A percentile compares a stretch with the other conserved stretches of the same genome.
Conservation (phyloP, 1,139 yeast species). For the Suhomyces chickasaworum region DNA sequence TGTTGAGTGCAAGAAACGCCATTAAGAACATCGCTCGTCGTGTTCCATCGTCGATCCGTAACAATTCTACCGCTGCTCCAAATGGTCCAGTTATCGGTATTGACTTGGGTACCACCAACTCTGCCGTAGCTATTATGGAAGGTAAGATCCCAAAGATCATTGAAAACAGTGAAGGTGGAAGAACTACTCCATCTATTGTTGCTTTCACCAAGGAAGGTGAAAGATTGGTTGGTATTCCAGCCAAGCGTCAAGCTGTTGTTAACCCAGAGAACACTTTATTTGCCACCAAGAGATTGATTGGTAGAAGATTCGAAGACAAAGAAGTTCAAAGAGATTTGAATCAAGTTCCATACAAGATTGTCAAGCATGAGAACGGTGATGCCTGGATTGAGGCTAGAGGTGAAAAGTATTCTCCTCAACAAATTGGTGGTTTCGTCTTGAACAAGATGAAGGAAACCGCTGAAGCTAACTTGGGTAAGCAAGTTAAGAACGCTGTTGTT, state of each 20-base stretch:
- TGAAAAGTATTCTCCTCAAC: conserved; percentile 92
- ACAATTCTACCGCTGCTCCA: conserved; percentile 54
- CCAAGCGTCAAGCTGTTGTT: conserved; percentile 98
- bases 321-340: conserved; percentile 97
- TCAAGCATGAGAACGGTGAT: conserved; percentile 95
- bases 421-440: conserved; percentile 94
- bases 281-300: conserved; percentile 98
- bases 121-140: conserved; percentile 98
- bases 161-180: conserved; percentile 98
- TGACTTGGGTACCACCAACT: conserved; percentile 98
- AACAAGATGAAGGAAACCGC: conserved; percentile 98
- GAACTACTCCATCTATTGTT: conserved; percentile 98
- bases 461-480: conserved; percentile 84
- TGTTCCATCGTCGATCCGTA: conserved; percentile 49
- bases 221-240: conserved; percentile 96
- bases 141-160: conserved; percentile 96
- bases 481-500: conserved; percentile 85
- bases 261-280: conserved; percentile 97
- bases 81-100: conserved; percentile 92
- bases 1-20: conserved; percentile 52
- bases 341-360: conserved; percentile 96
- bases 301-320: conserved; percentile 93
- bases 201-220: conserved; percentile 95
- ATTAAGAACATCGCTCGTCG: conserved; percentile 46
- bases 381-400: conserved; percentile 99